Percentiles rank a stretch among this genome's conserved stretches.
These are phyloP conservation scores for Mortierella sp. DNA, from an alignment of 371 early-diverging fungal genomes.

Conservation along the genomic window DNA sequence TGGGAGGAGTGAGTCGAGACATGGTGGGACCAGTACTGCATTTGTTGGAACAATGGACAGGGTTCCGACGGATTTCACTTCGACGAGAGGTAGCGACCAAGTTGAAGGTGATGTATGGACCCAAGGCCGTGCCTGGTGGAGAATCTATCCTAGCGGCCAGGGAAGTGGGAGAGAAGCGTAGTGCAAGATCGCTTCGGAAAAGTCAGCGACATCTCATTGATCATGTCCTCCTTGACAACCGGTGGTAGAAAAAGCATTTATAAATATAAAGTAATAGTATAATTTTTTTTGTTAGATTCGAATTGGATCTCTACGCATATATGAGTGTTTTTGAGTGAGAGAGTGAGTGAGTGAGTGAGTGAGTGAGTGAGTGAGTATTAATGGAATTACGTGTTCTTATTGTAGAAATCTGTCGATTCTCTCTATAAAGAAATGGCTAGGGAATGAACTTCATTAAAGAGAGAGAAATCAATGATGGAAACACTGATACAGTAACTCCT, in stretches of 20 bases:
- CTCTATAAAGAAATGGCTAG: too few relatives aligned
- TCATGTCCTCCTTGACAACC: slow-evolving; percentile 27
- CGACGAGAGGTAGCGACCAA: slow-evolving; percentile 37
- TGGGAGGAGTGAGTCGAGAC: slow-evolving; percentile 16
- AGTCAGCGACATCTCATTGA: slow-evolving; percentile 41
- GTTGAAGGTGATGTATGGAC: slow-evolving; percentile 29
- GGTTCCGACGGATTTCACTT: slow-evolving; percentile 10
- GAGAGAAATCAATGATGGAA: too few relatives aligned
- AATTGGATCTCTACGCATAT: background rate
- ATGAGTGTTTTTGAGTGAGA: background rate
- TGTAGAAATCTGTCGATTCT: too few relatives aligned
- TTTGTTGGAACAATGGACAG: slow-evolving; percentile 42
- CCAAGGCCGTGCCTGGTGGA: background rate
- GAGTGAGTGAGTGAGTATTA: too few relatives aligned
- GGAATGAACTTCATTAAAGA: too few relatives aligned
- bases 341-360: background rate
- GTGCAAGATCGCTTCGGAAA: slow-evolving; percentile 33
- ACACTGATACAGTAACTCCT: too few relatives aligned
- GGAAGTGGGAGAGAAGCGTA: background rate
- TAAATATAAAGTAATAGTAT: background rate
- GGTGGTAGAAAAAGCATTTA: background rate
- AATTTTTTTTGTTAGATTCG: slow-evolving; percentile 1
- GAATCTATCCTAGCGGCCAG: slow-evolving; percentile 10
- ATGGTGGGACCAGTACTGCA: slow-evolving; percentile 41
- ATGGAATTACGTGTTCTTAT: too few relatives aligned